Conservation (phyloP, 129 eudicot species). For the Chrysanthemum makinoi region DNA sequence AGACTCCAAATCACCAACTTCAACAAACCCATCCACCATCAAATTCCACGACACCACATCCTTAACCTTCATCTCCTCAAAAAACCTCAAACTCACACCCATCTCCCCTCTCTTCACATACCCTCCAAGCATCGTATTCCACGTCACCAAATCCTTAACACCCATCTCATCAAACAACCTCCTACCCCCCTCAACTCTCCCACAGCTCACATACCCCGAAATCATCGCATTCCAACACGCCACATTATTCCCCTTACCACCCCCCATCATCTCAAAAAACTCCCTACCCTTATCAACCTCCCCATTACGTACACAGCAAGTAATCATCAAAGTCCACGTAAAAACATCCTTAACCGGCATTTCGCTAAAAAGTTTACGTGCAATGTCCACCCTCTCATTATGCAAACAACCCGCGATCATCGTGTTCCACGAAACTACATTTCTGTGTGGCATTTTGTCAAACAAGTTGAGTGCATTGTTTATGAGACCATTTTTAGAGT, state of each 20-base stretch:
- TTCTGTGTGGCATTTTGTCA: slow-evolving; percentile 47
- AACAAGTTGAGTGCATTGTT: slow-evolving; percentile 47
- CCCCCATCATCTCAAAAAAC: slow-evolving; percentile 36
- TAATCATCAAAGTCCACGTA: slow-evolving; percentile 53
- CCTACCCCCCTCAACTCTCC: slow-evolving; percentile 34
- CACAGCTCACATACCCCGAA: slow-evolving; percentile 44
- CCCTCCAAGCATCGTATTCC: slow-evolving; percentile 68
- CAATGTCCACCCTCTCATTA: slow-evolving; percentile 38
- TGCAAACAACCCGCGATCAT: slow-evolving; percentile 62
- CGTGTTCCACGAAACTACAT: slow-evolving; percentile 67
- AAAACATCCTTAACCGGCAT: slow-evolving; percentile 46
- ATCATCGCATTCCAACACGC: slow-evolving; percentile 71
- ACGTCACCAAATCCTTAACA: slow-evolving; percentile 46
- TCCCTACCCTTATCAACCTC: slow-evolving; percentile 43
- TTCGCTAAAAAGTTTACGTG: slow-evolving; percentile 48
- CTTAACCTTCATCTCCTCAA: slow-evolving; percentile 42
- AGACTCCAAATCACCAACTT: slow-evolving; percentile 46
- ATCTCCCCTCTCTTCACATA: slow-evolving; percentile 50
- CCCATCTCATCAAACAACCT: slow-evolving; percentile 48
- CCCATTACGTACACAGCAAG: slow-evolving; percentile 46
- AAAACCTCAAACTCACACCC: slow-evolving; percentile 38
- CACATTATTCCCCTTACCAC: slow-evolving; percentile 21
- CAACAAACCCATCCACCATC: slow-evolving; percentile 53
- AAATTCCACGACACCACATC: slow-evolving; percentile 59
- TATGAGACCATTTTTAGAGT: slow-evolving; percentile 49